Base-by-base conservation (phyloP, 2,329 filamentous ascomycete species). In the Fusarium caatingaense region DNA sequence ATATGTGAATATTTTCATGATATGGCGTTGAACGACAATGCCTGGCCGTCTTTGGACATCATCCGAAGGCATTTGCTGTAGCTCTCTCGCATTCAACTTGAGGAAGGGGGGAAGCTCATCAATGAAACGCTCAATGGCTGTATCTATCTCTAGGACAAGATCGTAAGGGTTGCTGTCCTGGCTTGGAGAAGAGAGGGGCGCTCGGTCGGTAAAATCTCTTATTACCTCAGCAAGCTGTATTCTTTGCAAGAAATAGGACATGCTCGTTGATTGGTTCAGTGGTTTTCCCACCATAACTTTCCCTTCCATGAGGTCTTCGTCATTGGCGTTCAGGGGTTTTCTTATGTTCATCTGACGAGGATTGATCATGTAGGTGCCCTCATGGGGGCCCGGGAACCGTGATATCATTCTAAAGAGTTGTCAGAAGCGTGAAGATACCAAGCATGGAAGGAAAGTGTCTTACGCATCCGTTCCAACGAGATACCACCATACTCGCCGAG, bases 401-500 rank as follows among this genome's bases (percentile, higher is more conserved):
- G 78, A 76, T 11, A 82, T 64, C 65, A 83, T 75, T 74, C 80
- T 82, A 32, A 10, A 11, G 5, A 30, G 13, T 23, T 32, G 60
- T 74, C 16, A 74, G 66, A 25, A 9, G 25, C 28, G 6, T 8
- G 20, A 28, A 16, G 28, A 11, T 10, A 16, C 15, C 3, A n/a
- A 18, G n/a, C 13, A 37, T 21, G 25, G 6, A 18, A 40, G 20
- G 10, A n/a, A 10, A 20, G 16, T 8, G 10, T 47, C 75, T 68
- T 62, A 81, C 82, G 80, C 83, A 63, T 84, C 81, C 7, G 78
- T 80, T 1, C 78, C 73, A 12, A 77, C 77, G 8, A 84, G 72
- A 64, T 83, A 81, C 82, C 82, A 84, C 83, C 82, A 84, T 6
- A 83, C 67, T 47, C 83, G 76, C 20, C 82, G 74, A 42, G 79